Conservation (phyloP, 2,329 filamentous ascomycete species). For the Cytospora paraplurivora region DNA sequence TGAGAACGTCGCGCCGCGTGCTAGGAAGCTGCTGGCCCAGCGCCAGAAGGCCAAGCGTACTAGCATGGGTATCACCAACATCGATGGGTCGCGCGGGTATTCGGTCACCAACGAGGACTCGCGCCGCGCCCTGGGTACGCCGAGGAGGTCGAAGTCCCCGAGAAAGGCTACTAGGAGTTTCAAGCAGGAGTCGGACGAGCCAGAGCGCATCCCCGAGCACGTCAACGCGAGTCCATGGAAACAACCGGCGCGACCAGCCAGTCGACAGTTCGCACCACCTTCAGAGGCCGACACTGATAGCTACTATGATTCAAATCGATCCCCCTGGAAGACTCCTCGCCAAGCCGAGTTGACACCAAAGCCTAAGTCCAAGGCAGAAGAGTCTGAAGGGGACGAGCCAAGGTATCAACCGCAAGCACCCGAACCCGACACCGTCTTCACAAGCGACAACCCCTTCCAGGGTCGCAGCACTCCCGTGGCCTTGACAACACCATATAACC, state of each 20-base stretch:
- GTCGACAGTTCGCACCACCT: conserved; percentile 53
- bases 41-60: conserved; percentile 81
- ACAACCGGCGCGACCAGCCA: conserved; percentile 55
- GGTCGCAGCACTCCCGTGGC: conserved; percentile 72
- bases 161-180: conserved; percentile 56
- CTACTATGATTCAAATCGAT: conserved; percentile 24
- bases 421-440: conserved; percentile 70
- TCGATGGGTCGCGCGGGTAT: conserved; percentile 66
- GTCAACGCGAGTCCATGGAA: conserved; percentile 54
- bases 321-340: conserved; percentile 25
- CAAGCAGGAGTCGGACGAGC: conserved; percentile 53
- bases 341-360: conserved; percentile 43
- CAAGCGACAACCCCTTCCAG: conserved; percentile 90
- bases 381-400: conserved; percentile 48
- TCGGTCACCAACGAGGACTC: conserved; percentile 61
- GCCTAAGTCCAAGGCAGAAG: conserved; percentile 54
- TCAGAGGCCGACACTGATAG: conserved; percentile 56
- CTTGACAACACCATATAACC: conserved; percentile 51
- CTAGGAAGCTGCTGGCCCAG: conserved; percentile 72
- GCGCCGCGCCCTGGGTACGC: conserved; percentile 49
- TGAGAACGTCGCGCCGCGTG: conserved; percentile 75
- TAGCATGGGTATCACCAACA: conserved; percentile 79
- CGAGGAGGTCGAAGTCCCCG: conserved; percentile 56
- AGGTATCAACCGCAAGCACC: conserved; percentile 42
- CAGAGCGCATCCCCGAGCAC: conserved; percentile 41